Evolutionary conservation across 768 basidiomycete species (phyloP).

Genomic region (Trametes cinnabarina): DNA sequence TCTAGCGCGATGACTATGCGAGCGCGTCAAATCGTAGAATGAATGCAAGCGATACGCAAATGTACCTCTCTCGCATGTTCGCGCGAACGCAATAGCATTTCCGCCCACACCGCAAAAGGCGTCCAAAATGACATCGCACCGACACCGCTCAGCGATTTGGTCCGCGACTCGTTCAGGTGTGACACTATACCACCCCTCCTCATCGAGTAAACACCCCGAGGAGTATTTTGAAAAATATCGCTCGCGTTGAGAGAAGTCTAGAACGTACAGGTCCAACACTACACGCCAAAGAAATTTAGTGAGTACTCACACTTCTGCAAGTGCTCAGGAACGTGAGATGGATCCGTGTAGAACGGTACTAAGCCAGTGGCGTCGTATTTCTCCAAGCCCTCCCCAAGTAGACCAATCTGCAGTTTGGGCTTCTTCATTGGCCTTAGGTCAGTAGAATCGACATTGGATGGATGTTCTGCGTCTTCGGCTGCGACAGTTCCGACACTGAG

Average conservation of each 20-base stretch:
- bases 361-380: constrained; percentile 70
- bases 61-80: constrained; percentile 91
- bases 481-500: no score
- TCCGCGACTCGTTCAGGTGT: constrained; percentile 91
- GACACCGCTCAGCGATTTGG: constrained; percentile 91
- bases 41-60: neutral
- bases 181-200: constrained; percentile 97
- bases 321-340: constrained; percentile 69
- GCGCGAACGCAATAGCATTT: constrained; percentile 95
- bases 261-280: neutral
- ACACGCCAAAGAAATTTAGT: neutral
- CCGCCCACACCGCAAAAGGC: constrained; percentile 98
- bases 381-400: constrained; percentile 32
- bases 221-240: constrained; percentile 81
- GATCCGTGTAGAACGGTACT: constrained; percentile 66
- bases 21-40: neutral
- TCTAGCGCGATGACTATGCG: constrained; percentile 89
- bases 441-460: neutral
- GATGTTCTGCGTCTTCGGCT: no score
- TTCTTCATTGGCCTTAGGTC: constrained; percentile 36
- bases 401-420: constrained; percentile 23
- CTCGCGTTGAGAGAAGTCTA: constrained; percentile 85
- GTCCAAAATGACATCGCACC: constrained; percentile 81
- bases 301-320: constrained; percentile 75
- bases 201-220: constrained; percentile 82